Base-by-base conservation (phyloP, 768 basidiomycete species). In the Rhizopogon vesiculosus region DNA sequence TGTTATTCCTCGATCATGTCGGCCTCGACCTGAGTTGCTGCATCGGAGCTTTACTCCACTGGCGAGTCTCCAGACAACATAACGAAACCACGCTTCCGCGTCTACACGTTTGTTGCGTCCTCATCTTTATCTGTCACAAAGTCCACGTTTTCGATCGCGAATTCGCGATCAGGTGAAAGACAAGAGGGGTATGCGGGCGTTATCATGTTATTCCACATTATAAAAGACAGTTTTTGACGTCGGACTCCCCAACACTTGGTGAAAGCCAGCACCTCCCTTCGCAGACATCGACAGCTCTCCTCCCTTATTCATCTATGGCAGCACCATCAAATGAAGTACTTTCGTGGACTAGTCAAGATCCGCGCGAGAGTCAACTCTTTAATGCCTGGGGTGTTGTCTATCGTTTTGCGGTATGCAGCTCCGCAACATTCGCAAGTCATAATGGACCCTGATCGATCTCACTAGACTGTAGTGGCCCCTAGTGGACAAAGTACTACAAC, bases 341-440 rank as follows among this genome's bases (percentile, higher is more conserved):
- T 68, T 89, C 85, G 53, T 93, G 91, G 91, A 92, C 91, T 45
- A 90, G 86, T 72, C 84, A 87, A 63, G 90, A 93, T 70, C 86
- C 89, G 63, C 86, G 89, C 48, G 86, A 91, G 69, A 93, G 91
- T 64, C 77, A 82, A 51, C 78, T 93, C 56, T 93, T 91, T 75
- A 90, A 88, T 65, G 79, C 83, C 33, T 89, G 84, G 82, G 89
- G 89, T 56, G 78, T 89, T 53, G 75, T 88, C 60, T 92, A 91
- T 72, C 86, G 88, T 66, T 91, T 91, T 72, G 81, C 86, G 72
- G 89, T 89, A 66, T 61, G 76, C 65, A 35, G 31, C 55, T 59
- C 58, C 61, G 53, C 55, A 49, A 25, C 42, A 54, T 43, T 62
- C 33, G 53, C 31, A 51, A 50, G 56, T 58, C 60, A 58, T 58